A percentile compares a stretch with the other conserved stretches of the same genome.
phyloP scores from a whole-genome alignment of 2,329 filamentous ascomycete genomes.

The Venturia asperata region DNA sequence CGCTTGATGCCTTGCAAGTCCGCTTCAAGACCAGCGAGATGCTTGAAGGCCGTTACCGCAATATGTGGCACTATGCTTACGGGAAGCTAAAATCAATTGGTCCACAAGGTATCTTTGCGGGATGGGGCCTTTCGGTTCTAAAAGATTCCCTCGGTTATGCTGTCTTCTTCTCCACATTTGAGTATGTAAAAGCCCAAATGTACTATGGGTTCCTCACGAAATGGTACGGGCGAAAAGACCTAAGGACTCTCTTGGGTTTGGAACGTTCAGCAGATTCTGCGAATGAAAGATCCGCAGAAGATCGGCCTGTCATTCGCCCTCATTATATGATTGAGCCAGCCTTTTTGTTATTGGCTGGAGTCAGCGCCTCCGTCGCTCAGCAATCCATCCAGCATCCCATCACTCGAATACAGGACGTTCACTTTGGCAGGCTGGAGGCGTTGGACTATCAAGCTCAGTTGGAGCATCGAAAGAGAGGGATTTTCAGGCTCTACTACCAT shows the following conservation, averaged over 20 bases:
- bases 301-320: conserved; percentile 53
- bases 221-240: conserved; percentile 55
- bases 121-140: conserved; percentile 60
- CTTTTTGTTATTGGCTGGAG: conserved; percentile 63
- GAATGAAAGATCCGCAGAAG: conserved; percentile 23
- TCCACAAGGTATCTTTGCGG: conserved; percentile 63
- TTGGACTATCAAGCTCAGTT: conserved; percentile 55
- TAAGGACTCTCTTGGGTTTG: conserved; percentile 22
- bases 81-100: conserved; percentile 66
- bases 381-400: conserved; percentile 66
- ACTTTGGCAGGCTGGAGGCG: conserved; percentile 66
- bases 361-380: conserved; percentile 60
- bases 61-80: conserved; percentile 64
- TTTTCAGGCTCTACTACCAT: conserved; percentile 59
- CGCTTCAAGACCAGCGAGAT: conserved; percentile 60
- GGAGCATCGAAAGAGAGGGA: conserved; percentile 40
- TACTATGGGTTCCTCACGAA: conserved; percentile 65
- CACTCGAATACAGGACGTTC: conserved; percentile 61
- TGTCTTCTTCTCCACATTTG: conserved; percentile 68
- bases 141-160: conserved; percentile 65
- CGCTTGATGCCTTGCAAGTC: conserved; percentile 67
- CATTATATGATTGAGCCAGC: conserved; percentile 69
- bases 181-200: conserved; percentile 66
- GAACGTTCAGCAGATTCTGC: conserved; percentile 7
- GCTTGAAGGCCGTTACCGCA: conserved; percentile 50